Evolutionary conservation across 1,284 basidiomycete species (phyloP).

Genomic region (Chiua sp.): DNA sequence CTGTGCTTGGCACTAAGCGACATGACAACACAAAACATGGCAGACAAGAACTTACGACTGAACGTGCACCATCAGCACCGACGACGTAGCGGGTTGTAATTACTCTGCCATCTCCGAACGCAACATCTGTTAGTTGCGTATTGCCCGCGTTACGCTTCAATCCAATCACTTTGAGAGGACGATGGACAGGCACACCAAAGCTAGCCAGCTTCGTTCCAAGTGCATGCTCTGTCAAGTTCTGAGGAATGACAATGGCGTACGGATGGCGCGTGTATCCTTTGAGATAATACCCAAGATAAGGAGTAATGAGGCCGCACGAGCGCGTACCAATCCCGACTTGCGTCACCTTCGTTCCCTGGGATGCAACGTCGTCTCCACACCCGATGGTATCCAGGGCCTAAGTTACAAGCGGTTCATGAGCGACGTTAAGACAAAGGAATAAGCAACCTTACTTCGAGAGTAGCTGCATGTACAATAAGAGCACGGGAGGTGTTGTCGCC

Average conservation of each 20-base stretch:
- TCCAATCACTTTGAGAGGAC: conserved; percentile 34
- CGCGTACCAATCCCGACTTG: conserved; percentile 39
- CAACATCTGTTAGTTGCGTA: conserved; percentile 42
- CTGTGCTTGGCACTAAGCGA: conserved; percentile 5
- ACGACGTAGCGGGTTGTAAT: conserved; percentile 55
- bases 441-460: conserved; percentile 40
- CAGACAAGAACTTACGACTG: conserved; percentile 44
- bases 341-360: conserved; percentile 42
- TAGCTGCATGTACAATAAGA: conserved; percentile 49
- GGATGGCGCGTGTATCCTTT: conserved; percentile 49
- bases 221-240: conserved; percentile 51
- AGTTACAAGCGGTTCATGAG: background rate
- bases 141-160: conserved; percentile 33
- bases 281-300: conserved; percentile 39
- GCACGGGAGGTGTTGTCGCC: conserved; percentile 47
- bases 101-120: conserved; percentile 54
- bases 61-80: conserved; percentile 62
- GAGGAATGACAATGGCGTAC: conserved; percentile 50
- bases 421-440: background rate
- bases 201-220: conserved; percentile 43
- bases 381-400: conserved; percentile 54
- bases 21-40: background rate
- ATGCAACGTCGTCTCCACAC: conserved; percentile 46
- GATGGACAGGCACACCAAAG: conserved; percentile 26
- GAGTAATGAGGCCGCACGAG: conserved; percentile 30